A percentile compares a stretch with the other conserved stretches of the same genome.
phyloP scores from a whole-genome alignment of 352 stramenopile genomes.

The Plasmopara muralis region DNA sequence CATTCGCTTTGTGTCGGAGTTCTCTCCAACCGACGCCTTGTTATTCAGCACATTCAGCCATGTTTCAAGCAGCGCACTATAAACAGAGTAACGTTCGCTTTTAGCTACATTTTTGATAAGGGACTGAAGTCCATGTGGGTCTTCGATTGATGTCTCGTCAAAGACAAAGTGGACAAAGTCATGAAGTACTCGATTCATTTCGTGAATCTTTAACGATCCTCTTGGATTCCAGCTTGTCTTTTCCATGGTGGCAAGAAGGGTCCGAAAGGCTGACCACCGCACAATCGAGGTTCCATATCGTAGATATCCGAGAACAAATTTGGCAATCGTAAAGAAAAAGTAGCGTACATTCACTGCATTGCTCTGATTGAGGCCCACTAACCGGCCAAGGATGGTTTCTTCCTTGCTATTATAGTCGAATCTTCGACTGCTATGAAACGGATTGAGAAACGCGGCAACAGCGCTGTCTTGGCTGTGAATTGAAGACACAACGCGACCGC shows the following conservation, averaged over 20 bases:
- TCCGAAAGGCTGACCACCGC: conserved; percentile 45
- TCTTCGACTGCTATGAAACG: conserved; percentile 31
- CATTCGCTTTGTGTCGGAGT: conserved; percentile 31
- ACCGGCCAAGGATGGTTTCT: conserved; percentile 24
- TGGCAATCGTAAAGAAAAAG: conserved; percentile 45
- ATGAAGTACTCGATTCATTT: conserved; percentile 43
- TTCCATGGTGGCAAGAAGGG: conserved; percentile 49
- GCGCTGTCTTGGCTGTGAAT: conserved; percentile 48
- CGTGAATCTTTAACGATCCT: conserved; percentile 28
- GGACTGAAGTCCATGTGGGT: conserved; percentile 4
- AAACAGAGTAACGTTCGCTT: conserved; percentile 22
- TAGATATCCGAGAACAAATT: conserved; percentile 47
- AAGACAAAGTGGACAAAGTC: conserved; percentile 50
- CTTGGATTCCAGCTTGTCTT: conserved; percentile 45
- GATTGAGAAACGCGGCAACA: conserved; percentile 38
- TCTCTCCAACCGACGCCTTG: conserved; percentile 32
- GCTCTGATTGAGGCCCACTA: conserved; percentile 31
- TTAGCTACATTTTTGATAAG: conserved; percentile 2
- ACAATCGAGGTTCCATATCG: conserved; percentile 35
- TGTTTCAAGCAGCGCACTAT: conserved; percentile 38
- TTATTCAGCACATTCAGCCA: conserved; percentile 53
- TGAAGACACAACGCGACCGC: conserved; percentile 43
- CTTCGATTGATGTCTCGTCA: conserved; percentile 38
- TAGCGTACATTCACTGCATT: conserved; percentile 34
- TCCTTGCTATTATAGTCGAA: conserved; percentile 10